Base-by-base conservation (phyloP, 192 early-diverging fungal species). In the Coemansia sp. region DNA sequence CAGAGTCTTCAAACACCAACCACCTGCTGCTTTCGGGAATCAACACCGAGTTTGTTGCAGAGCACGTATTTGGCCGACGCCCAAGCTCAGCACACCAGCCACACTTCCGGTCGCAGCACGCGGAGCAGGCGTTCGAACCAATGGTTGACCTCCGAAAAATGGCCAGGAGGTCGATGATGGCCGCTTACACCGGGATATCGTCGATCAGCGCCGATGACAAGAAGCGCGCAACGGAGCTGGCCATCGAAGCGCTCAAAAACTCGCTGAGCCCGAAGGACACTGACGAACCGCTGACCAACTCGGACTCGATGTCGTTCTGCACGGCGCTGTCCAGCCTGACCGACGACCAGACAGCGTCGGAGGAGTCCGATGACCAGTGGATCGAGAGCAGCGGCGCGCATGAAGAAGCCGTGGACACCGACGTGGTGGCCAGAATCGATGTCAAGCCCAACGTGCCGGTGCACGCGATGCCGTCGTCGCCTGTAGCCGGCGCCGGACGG, bases 301-400 rank as follows among this genome's bases (percentile, higher is more conserved):
- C 77, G 0, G 77, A 80, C 33, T 42, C 72, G n/a, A 17, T 75
- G 50, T 80, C 77, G 62, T 80, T 80, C 50, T 50, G 77, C 68
- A 80, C 77, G 12, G 77, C 77, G 30, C 65, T 54, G 34, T 66
- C 77, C 4, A 66, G 63, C 60, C 45, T 72, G 10, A 3, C 42
- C 7, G 42, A 45, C 12, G 42, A 45, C 7, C 42, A 16, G 42
- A 45, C 42, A 16, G 42, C 42, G 42, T 45, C 42, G 42, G 42
- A 12, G 42, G 42, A 45, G 42, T 5, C 5, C 17, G 42, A 45
- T 16, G 42, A 45, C 42, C 42, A 45, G 42, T 12, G 12, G 42
- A 45, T 12, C 12, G 42, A 45, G 36, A 38, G 36, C 42, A 45
- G 42, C 42, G 42, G 12, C 12, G 42, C 3, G 12, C 42, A 45